These are phyloP conservation scores for Ascocoryne sarcoides DNA, from an alignment of 2,329 filamentous ascomycete genomes.

Conservation along the genomic window DNA sequence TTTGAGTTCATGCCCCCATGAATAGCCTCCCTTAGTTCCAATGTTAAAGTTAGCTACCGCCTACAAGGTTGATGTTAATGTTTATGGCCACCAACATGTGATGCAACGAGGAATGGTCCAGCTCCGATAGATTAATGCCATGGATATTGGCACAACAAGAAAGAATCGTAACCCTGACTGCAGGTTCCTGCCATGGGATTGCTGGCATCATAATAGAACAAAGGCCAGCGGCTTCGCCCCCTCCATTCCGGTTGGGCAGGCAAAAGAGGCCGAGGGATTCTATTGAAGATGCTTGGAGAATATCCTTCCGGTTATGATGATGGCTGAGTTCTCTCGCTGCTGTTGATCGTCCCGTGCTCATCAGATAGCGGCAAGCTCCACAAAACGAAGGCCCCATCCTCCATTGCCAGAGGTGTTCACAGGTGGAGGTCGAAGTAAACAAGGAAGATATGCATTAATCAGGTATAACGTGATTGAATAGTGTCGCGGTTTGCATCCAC, in stretches of 20 bases:
- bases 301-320: slow-evolving; percentile 11
- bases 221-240: slow-evolving; percentile 8
- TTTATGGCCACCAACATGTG: slow-evolving; percentile 6
- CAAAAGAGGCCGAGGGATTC: slow-evolving; percentile 15
- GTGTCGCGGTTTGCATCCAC: slow-evolving; percentile 19
- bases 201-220: slow-evolving; percentile 3
- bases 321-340: slow-evolving; percentile 13
- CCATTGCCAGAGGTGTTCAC: slow-evolving; percentile 14
- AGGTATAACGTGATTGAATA: slow-evolving; percentile 26
- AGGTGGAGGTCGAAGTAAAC: slow-evolving; percentile 9
- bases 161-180: slow-evolving; percentile 6
- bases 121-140: slow-evolving; percentile 3
- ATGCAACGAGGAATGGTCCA: slow-evolving; percentile 4
- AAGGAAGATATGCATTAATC: slow-evolving; percentile 18
- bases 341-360: slow-evolving; percentile 15
- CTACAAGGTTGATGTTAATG: not conserved
- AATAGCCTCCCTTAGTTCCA: not conserved
- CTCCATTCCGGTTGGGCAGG: slow-evolving; percentile 17
- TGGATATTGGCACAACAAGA: slow-evolving; percentile 1
- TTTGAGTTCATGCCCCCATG: slow-evolving; percentile 7
- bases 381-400: slow-evolving; percentile 9
- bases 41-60: not conserved
- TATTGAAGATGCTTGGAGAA: slow-evolving; percentile 10
- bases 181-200: slow-evolving; percentile 9
- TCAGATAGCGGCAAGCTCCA: slow-evolving; percentile 13